phyloP scores from a whole-genome alignment of 2,329 filamentous ascomycete species.

The Aspergillus tubingensis region DNA sequence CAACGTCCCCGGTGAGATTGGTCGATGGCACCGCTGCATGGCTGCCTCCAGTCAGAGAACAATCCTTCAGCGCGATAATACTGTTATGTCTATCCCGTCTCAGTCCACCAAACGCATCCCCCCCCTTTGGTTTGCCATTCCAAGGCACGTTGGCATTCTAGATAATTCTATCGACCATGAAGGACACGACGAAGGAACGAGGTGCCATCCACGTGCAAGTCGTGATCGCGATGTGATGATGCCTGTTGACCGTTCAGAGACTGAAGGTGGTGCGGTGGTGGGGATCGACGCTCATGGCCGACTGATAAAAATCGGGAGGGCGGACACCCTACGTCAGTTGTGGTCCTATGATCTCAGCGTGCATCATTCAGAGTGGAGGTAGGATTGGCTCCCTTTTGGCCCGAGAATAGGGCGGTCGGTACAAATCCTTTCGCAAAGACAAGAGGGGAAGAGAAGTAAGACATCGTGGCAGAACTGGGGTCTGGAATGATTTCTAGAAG shows the following conservation, averaged over 20 bases:
- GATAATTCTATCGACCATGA: background rate
- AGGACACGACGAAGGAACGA: background rate
- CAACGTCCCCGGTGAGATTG: background rate
- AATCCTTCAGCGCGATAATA: background rate
- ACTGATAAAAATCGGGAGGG: slow-evolving; percentile 7
- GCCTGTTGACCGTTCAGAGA: slow-evolving; percentile 5
- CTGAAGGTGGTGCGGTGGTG: slow-evolving; percentile 9
- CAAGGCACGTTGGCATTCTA: background rate
- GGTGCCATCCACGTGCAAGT: slow-evolving; percentile 9
- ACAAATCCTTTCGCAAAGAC: background rate
- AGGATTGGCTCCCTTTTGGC: slow-evolving; percentile 7
- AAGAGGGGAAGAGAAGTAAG: background rate
- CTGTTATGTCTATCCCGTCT: background rate
- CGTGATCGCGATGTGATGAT: background rate
- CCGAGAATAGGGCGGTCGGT: background rate
- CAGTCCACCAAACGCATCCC: background rate
- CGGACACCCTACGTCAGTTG: slow-evolving; percentile 21
- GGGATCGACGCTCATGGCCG: slow-evolving; percentile 13
- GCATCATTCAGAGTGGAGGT: slow-evolving; percentile 19
- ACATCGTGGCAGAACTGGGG: background rate
- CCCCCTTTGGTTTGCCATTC: background rate
- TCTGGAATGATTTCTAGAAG: background rate
- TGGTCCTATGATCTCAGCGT: slow-evolving; percentile 27
- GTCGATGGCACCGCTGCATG: background rate
- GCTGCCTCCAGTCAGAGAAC: background rate